phyloP scores from a whole-genome alignment of 2,329 filamentous ascomycete genomes.

The Colletotrichum abscissum region DNA sequence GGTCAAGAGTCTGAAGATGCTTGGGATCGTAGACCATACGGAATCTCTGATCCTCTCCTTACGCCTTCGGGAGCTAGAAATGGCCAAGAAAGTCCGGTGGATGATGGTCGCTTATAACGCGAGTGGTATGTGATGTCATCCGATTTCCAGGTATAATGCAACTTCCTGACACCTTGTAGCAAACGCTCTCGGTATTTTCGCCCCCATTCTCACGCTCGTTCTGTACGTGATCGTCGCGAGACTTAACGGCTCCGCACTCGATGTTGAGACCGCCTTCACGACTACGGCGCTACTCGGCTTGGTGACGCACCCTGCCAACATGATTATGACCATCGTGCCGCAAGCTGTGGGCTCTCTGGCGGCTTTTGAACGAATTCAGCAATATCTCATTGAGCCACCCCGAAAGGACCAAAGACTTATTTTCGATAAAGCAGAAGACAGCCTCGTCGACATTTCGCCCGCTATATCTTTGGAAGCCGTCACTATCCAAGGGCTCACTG shows the following conservation, averaged over 20 bases:
- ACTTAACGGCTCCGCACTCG: background rate
- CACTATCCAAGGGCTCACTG: background rate
- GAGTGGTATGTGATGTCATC: background rate
- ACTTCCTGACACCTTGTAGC: conserved; percentile 10
- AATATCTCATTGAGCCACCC: conserved; percentile 30
- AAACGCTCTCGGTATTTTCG: conserved; percentile 37
- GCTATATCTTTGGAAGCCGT: background rate
- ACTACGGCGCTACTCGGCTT: conserved; percentile 39
- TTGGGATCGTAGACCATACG: conserved; percentile 46
- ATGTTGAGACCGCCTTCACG: conserved; percentile 36
- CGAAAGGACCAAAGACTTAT: conserved; percentile 2
- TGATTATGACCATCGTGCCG: conserved; percentile 29
- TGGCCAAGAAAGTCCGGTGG: conserved; percentile 24
- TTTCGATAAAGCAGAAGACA: background rate
- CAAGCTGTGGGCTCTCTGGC: conserved; percentile 33
- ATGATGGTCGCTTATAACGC: conserved; percentile 34
- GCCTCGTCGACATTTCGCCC: background rate
- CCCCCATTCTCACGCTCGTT: conserved; percentile 7
- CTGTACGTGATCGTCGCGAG: conserved; percentile 1
- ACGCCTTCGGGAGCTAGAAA: conserved; percentile 43
- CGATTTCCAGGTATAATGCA: accelerated
- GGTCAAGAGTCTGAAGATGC: conserved; percentile 51
- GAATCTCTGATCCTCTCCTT: conserved; percentile 45
- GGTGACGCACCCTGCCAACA: conserved; percentile 35
- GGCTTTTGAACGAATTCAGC: conserved; percentile 37